Evolutionary conservation across 2,329 filamentous ascomycete genomes (phyloP), one percentile per base, ranked within the genome.

Genomic region (Zarea fungicola): DNA sequence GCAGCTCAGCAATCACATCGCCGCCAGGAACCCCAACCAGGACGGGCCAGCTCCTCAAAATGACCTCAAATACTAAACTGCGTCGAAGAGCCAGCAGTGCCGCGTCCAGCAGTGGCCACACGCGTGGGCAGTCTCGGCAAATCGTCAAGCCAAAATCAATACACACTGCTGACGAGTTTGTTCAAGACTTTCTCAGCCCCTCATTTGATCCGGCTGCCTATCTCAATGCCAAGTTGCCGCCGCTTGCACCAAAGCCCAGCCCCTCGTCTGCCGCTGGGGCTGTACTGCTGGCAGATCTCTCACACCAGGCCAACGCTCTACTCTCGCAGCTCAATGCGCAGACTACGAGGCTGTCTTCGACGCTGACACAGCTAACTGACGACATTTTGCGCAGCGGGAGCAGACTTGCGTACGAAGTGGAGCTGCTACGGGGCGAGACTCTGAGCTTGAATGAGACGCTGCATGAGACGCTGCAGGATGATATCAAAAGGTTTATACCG

Each of bases 341-440:
- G 64, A 95, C 90, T 2, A 85, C 89, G 16, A 81, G 90, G 39
- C 73, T 96, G 7, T 89, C 90, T 13, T 83, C 78, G 47, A 87
- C 84, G 39, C 76, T 99, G 50, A 96, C 90, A 26, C 85, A 92
- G 60, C 74, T 97, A 52, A 96, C 93, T 10, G 92, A 99, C 65
- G 93, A 97, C 57, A 97, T 99, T 54, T 69, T 99, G 53, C 81
- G 93, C 50, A 91, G 89, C 60, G 89, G 91, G 22, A 89, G 88
- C 55, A 80, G 92, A 4, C 72, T 99, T 50, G 89, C 91, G 18
- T 99, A 99, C 62, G 89, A 97, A 67, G 92, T 97, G 18, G 92
- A 97, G 67, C 79, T 97, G 16, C 68, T 97, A 42, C 81, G 90
- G n/a, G 91, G 91, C 54, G 91, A 96, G 67, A 87, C 89, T 3